Evolutionary conservation across 306 rosid species (phyloP), one percentile per base, ranked within the genome.

Genomic region (Castanospermum australe): DNA sequence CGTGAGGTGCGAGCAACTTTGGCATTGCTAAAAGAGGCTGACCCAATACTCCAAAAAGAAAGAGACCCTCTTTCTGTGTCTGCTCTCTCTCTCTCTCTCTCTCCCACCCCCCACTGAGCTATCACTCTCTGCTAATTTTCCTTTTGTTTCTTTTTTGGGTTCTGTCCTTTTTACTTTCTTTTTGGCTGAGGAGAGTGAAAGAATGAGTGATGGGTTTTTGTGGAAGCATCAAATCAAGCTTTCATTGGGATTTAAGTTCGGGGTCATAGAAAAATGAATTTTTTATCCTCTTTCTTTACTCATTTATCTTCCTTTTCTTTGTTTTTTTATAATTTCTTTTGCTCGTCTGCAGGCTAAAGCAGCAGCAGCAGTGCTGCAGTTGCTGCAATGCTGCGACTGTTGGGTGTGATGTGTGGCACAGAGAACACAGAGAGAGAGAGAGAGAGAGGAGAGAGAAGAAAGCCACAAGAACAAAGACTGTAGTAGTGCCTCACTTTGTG

Each of bases 331-430:
- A n/a, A n/a, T 44, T 56, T 71, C 56, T 82, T 72, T 82, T 33
- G 39, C 63, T 67, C 5, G 83, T 85, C 82, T 61, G 87, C 54
- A 62, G 85, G 90, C 87, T 79, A 87, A 77, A 81, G 78, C 78
- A 15, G 72, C 78, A 66, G 88, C 86, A 81, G 88, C 92, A 80
- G 86, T 84, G 86, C 87, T 84, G 94, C 93, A 79, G 81, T 86
- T 63, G 87, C 91, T 86, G 92, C 89, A 87, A 85, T 35, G 88
- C 97, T 91, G 92, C 88, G 84, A 82, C 87, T 85, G 95, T 88
- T 86, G 86, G 88, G 94, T 80, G 96, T 91, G 96, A 88, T 91
- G 94, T 88, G 89, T 89, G 96, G 87, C 98, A 93, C 7, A 80
- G 50, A 44, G 64, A 42, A 86, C 89, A 79, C 65, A 81, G 18